Conservation (phyloP, 768 basidiomycete species). For the Xerocomellus chrysenteron region DNA sequence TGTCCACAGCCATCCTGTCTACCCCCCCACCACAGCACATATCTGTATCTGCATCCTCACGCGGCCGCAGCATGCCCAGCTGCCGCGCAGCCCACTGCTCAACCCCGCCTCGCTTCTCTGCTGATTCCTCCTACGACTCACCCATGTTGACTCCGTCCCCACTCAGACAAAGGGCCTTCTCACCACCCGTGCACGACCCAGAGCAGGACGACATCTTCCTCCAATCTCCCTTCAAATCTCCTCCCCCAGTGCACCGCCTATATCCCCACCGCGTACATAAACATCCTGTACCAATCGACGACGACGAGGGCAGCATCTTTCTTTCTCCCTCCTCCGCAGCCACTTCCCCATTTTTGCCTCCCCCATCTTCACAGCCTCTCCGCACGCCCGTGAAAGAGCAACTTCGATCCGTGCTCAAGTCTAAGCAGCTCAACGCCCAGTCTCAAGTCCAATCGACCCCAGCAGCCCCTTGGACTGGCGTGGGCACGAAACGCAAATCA, state of each 20-base stretch:
- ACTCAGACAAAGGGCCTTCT: constrained; percentile 45
- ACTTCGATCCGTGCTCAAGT: constrained; percentile 44
- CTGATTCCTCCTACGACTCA: constrained; percentile 43
- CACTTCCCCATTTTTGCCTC: constrained; percentile 43
- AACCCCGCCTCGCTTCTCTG: constrained; percentile 34
- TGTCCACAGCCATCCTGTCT: constrained; percentile 28
- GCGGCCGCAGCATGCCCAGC: constrained; percentile 33
- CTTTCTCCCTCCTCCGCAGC: constrained; percentile 46
- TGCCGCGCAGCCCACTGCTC: constrained; percentile 33
- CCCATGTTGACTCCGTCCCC: constrained; percentile 69
- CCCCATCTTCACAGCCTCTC: constrained; percentile 49
- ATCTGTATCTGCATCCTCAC: constrained; percentile 33
- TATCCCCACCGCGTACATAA: constrained; percentile 43
- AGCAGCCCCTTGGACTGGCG: constrained; percentile 34
- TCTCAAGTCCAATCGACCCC: constrained; percentile 1
- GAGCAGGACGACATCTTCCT: constrained; percentile 54
- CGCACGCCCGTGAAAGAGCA: constrained; percentile 59
- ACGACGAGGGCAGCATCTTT: constrained; percentile 60
- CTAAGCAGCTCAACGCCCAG: constrained; percentile 29
- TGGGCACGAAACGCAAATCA: constrained; percentile 70
- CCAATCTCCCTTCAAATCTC: constrained; percentile 50
- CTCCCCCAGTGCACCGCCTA: constrained; percentile 43
- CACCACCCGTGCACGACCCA: constrained; percentile 23
- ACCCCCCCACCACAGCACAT: constrained; percentile 38
- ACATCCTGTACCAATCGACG: constrained; percentile 37